A percentile compares a stretch with the other conserved stretches of the same genome.
Conservation (phyloP, 2,329 filamentous ascomycete species). For the Ascochyta lentis region DNA sequence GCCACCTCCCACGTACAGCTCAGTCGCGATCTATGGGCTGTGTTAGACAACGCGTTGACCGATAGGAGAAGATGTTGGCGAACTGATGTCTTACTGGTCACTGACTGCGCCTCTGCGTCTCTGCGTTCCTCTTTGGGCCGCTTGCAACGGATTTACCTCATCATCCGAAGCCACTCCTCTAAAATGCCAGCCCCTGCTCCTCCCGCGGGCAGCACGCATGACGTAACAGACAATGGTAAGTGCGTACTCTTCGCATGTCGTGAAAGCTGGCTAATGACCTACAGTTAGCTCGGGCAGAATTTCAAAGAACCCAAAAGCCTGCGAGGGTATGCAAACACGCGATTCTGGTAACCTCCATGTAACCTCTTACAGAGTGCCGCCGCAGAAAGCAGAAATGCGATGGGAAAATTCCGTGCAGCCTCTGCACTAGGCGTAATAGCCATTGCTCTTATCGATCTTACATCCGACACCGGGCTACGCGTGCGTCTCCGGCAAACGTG, state of each 20-base stretch:
- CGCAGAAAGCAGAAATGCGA: conserved; percentile 18
- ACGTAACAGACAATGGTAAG: not conserved
- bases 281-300: not conserved
- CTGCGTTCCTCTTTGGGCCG: too few relatives aligned
- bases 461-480: conserved; percentile 1
- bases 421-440: conserved; percentile 6
- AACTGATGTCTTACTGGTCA: too few relatives aligned
- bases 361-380: conserved; percentile 5
- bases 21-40: too few relatives aligned
- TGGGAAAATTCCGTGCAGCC: conserved; percentile 3
- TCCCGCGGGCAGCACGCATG: too few relatives aligned
- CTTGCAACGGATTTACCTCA: too few relatives aligned
- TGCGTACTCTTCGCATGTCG: not conserved
- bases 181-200: too few relatives aligned
- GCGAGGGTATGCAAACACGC: conserved; percentile 5
- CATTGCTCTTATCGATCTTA: conserved; percentile 13
- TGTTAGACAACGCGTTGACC: too few relatives aligned
- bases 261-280: not conserved
- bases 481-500: not conserved
- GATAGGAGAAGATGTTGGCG: too few relatives aligned
- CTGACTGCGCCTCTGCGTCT: too few relatives aligned
- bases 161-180: too few relatives aligned
- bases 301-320: conserved; percentile 16
- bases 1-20: too few relatives aligned
- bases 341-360: not conserved